Percentiles rank a stretch among this genome's conserved stretches.
These are phyloP conservation scores for Huntiella bhutanensis DNA, from an alignment of 2,329 filamentous ascomycete species.

Conservation along the genomic window DNA sequence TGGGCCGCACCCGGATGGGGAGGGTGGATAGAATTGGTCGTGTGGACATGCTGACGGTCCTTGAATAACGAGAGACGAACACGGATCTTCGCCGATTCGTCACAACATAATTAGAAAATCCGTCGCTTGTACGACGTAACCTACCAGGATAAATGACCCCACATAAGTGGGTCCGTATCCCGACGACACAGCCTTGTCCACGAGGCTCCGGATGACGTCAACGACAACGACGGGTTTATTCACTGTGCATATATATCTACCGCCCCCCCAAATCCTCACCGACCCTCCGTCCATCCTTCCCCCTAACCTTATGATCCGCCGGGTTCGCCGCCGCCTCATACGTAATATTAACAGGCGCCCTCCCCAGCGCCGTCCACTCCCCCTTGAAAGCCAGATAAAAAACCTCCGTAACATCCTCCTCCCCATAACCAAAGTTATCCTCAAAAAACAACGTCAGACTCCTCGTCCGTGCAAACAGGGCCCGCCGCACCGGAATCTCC, in stretches of 20 bases:
- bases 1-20: neutral
- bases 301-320: constrained; percentile 57
- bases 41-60: too few relatives aligned
- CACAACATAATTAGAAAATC: neutral
- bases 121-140: neutral
- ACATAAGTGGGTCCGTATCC: neutral
- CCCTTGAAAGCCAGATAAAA: constrained; percentile 85
- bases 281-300: constrained; percentile 33
- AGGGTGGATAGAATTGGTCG: neutral
- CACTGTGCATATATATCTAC: constrained; percentile 3
- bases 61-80: too few relatives aligned
- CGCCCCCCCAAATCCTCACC: constrained; percentile 33
- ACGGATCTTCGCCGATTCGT: neutral
- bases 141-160: neutral
- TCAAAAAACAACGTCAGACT: constrained; percentile 72
- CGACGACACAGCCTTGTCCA: too few relatives aligned
- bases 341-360: constrained; percentile 55
- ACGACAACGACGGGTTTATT: neutral
- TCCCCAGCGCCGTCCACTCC: constrained; percentile 71
- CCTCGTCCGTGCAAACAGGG: constrained; percentile 71
- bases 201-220: neutral
- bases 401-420: constrained; percentile 61
- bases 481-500: constrained; percentile 74
- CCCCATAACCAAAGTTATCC: constrained; percentile 69
- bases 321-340: constrained; percentile 94